Evolutionary conservation across 495 filamentous ascomycete species (phyloP).

Genomic region (Penicillium egyptiacum): DNA sequence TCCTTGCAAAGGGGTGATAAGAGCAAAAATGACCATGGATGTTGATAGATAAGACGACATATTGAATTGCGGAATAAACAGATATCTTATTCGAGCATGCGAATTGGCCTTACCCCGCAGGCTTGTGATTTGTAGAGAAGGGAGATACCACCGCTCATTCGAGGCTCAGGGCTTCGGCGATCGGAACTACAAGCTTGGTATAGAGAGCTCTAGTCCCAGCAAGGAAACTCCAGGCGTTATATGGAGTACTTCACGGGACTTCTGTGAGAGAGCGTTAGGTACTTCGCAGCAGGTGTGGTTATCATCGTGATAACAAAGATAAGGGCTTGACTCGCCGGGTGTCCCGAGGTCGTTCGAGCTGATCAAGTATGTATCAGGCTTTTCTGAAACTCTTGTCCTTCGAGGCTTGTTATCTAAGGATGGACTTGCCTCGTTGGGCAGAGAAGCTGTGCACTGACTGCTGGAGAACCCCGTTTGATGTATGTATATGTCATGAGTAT

Average conservation of each 20-base stretch:
- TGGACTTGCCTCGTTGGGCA: slow-evolving; percentile 6
- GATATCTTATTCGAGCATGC: not conserved
- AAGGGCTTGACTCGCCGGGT: not conserved
- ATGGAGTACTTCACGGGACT: slow-evolving; percentile 13
- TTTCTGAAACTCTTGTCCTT: not conserved
- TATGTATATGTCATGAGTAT: not conserved
- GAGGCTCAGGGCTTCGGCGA: slow-evolving; percentile 9
- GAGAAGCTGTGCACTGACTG: not conserved
- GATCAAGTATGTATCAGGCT: not conserved
- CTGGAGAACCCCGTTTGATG: not conserved
- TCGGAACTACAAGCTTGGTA: slow-evolving; percentile 27
- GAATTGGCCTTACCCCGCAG: slow-evolving; percentile 18
- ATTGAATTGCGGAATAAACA: not conserved
- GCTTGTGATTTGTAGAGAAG: slow-evolving; percentile 21
- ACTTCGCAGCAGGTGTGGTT: not conserved
- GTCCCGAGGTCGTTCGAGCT: not conserved
- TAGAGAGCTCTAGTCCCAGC: slow-evolving; percentile 25
- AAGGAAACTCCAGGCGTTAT: slow-evolving; percentile 37
- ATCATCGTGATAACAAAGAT: slow-evolving; percentile 5
- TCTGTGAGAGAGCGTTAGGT: not conserved
- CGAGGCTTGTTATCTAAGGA: slow-evolving; percentile 4
- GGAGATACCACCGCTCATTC: slow-evolving; percentile 14
- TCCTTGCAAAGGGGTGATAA: not conserved
- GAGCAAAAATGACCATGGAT: not conserved
- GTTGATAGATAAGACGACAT: not conserved